Conservation (phyloP, 495 filamentous ascomycete genomes). For the Annulohypoxylon stygium region DNA sequence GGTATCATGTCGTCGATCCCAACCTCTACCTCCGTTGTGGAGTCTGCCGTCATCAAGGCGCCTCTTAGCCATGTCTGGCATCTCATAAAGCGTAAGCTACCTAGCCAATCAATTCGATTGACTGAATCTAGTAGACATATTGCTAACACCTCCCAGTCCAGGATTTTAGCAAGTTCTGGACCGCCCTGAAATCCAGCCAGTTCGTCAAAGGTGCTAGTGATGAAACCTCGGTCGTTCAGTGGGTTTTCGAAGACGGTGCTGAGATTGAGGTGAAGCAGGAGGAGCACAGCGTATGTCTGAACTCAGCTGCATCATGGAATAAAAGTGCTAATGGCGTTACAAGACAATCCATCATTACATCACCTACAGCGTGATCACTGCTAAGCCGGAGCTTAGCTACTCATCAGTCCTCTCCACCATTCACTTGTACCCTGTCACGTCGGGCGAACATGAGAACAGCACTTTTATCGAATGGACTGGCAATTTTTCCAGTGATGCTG, state of each 20-base stretch:
- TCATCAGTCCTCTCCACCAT: constrained; percentile 73
- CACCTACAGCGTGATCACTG: constrained; percentile 75
- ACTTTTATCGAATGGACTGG: constrained; percentile 75
- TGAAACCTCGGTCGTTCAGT: constrained; percentile 74
- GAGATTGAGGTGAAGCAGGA: constrained; percentile 76
- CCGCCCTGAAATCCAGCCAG: constrained; percentile 66
- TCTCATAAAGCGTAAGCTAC: constrained; percentile 67
- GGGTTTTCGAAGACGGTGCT: constrained; percentile 74
- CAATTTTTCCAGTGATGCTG: constrained; percentile 75
- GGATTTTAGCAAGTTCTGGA: constrained; percentile 72
- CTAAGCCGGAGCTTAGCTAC: constrained; percentile 69
- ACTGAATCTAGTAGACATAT: neutral
- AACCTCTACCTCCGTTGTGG: constrained; percentile 72
- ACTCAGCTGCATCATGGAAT: neutral
- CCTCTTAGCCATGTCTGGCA: constrained; percentile 74
- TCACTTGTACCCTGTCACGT: constrained; percentile 70
- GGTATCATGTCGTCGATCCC: constrained; percentile 61
- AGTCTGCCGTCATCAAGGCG: constrained; percentile 74
- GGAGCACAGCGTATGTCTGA: constrained; percentile 70
- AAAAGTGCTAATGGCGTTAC: neutral
- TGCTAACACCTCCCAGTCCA: constrained; percentile 53
- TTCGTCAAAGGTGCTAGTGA: constrained; percentile 67
- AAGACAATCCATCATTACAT: constrained; percentile 77
- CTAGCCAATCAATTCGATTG: neutral
- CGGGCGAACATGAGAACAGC: constrained; percentile 68